Conservation (phyloP, 2,329 filamentous ascomycete genomes). For the Chaetomium sp. region DNA sequence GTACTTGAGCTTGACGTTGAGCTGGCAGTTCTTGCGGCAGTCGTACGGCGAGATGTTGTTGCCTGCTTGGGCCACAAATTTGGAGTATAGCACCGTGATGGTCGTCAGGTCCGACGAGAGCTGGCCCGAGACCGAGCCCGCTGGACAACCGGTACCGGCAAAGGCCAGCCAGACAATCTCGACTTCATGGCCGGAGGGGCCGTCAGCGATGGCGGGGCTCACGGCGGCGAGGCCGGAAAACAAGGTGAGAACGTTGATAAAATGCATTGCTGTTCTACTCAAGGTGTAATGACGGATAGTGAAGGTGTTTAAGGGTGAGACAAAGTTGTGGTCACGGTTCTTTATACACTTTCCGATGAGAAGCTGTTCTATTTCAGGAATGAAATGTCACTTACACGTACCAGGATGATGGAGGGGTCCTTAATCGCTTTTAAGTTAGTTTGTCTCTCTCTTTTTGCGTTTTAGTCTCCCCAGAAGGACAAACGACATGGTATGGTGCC, state of each 20-base stretch:
- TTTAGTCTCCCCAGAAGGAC: not conserved
- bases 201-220: constrained; percentile 21
- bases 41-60: constrained; percentile 46
- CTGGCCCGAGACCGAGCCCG: constrained; percentile 34
- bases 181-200: constrained; percentile 36
- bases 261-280: constrained; percentile 18
- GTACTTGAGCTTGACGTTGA: constrained; percentile 55
- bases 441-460: not conserved
- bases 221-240: constrained; percentile 27
- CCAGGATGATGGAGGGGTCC: not conserved
- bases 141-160: constrained; percentile 38
- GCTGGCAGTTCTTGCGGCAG: constrained; percentile 56
- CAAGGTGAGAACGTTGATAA: constrained; percentile 24
- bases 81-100: constrained; percentile 55
- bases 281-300: not conserved
- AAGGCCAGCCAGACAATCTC: constrained; percentile 35
- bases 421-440: not conserved
- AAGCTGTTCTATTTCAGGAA: constrained; percentile 22
- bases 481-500: not conserved
- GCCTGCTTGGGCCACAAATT: constrained; percentile 54
- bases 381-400: constrained; percentile 1
- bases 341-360: not conserved
- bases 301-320: not conserved
- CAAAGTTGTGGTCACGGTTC: not conserved
- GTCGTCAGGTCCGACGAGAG: constrained; percentile 37